Conservation (phyloP, 345 rosid species). For the Syzygium oleosum region DNA sequence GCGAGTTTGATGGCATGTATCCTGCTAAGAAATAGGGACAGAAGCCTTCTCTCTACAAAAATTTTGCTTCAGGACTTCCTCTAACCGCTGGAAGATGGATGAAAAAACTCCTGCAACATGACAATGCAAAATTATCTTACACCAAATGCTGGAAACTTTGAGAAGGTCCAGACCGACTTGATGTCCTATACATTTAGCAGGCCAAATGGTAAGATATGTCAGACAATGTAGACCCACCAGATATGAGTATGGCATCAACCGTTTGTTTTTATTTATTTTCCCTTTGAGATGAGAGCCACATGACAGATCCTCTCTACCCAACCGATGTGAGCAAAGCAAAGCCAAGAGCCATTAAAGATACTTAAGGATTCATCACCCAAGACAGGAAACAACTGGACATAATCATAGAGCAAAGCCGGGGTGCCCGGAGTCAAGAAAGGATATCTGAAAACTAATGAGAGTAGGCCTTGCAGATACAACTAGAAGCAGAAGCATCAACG, state of each 20-base stretch:
- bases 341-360: background rate
- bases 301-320: background rate
- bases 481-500: background rate
- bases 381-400: background rate
- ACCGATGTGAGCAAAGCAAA: background rate
- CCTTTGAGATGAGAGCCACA: background rate
- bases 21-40: constrained; percentile 17
- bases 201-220: background rate
- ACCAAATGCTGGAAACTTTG: background rate
- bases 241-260: background rate
- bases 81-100: constrained; percentile 38
- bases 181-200: background rate
- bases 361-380: background rate
- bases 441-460: background rate
- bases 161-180: background rate
- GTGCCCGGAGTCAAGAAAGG: background rate
- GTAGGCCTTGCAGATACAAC: background rate
- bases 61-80: constrained; percentile 36
- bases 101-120: constrained; percentile 50
- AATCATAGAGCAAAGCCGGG: background rate
- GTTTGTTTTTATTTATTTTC: background rate
- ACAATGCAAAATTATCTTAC: background rate
- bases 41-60: constrained; percentile 32
- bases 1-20: background rate
- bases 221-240: background rate